Evolutionary conservation across 1,284 basidiomycete species (phyloP), one percentile per base, ranked within the genome.

Genomic region (Tetrapyrgos nigripes): DNA sequence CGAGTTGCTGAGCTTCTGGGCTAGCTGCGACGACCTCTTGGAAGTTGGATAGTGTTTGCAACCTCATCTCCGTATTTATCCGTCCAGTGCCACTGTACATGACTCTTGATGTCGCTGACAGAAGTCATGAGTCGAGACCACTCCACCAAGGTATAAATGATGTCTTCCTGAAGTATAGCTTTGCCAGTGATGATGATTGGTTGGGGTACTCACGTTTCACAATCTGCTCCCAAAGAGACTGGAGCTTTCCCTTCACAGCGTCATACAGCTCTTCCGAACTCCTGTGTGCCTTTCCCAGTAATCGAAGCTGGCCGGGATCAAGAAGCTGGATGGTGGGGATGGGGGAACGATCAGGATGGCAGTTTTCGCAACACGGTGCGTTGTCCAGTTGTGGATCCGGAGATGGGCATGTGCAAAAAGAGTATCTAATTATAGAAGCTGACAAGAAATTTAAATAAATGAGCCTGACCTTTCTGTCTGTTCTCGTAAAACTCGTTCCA

Each of bases 111-210:
- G 2, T 44, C 37, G 1, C 46, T 43, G 2, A 60, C 26, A 4
- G 49, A 47, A 14, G 33, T 53, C 1, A 60, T 57, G 21, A 17
- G 17, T 5, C 49, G 43, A 4, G 50, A 48, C 3, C 54, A 45
- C 35, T 49, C 19, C 1, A 53, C 48, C 19, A 60, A 13, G 11
- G 21, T 28, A 2, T 48, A 27, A 10, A 60, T 37, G 21, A 56
- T 19, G 4, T 40, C 3, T 35, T 60, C 37, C 11, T 52, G 31
- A 33, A 33, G 31, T 8, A 33, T 19, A 14, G 53, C 49, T 26
- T 54, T 56, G 2, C 58, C 61, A 17, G 58, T 53, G 17, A 62
- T 31, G 11, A 62, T 56, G 26, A 33, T 28, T 51, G 50, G 4
- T 37, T 33, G 1, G 61, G 54, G 17, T 37, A 56, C n/a, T 59